Base-by-base conservation (phyloP, 2,329 filamentous ascomycete genomes). In the Ascochyta pisi region DNA sequence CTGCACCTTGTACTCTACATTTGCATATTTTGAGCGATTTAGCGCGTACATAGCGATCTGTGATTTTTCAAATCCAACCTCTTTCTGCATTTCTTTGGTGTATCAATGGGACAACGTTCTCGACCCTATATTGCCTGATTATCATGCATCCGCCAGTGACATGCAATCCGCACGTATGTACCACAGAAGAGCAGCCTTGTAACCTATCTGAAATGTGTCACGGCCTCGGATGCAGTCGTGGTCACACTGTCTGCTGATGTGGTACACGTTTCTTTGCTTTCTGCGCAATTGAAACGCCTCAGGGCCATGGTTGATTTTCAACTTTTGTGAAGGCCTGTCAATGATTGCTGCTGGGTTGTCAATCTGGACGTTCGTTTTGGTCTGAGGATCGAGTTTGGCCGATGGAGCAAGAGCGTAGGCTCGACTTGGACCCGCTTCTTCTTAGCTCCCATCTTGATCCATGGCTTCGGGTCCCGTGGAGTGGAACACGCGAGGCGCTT, bases 11-110 rank as follows among this genome's bases (percentile, higher is more conserved):
- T 26, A 10, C n/a, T 9, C 43, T 42, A 29, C 39, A 54, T 58
- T 29, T 58, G 50, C 10, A 45, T 59, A 50, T 58, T 52, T 31
- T 63, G 51, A 50, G 63, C 60, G 55, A 49, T 57, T 65, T 64
- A 66, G 65, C 65, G 63, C 35, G 34, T 49, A 41, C 44, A 57
- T 55, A 55, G 54, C 50, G 50, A 54, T 41, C 33, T 47, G 53
- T 42, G 33, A 26, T 48, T 56, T 41, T 47, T 27, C 43, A 23
- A 38, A 31, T 50, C 27, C 33, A 16, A 23, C 6, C 15, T 24
- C 7, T 15, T 15, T 24, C 12, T 29, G 27, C 29, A 22, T 12
- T 12, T 19, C 19, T 19, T 19, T 19, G 19, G 2, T 19, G 19
- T 19, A 19, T 19, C 19, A 19, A 19, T 19, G 19, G 19, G 19